Percentiles rank a stretch among this genome's conserved stretches.
These are phyloP conservation scores for Boletus smithii DNA, from an alignment of 1,284 basidiomycete species.

Conservation along the genomic window DNA sequence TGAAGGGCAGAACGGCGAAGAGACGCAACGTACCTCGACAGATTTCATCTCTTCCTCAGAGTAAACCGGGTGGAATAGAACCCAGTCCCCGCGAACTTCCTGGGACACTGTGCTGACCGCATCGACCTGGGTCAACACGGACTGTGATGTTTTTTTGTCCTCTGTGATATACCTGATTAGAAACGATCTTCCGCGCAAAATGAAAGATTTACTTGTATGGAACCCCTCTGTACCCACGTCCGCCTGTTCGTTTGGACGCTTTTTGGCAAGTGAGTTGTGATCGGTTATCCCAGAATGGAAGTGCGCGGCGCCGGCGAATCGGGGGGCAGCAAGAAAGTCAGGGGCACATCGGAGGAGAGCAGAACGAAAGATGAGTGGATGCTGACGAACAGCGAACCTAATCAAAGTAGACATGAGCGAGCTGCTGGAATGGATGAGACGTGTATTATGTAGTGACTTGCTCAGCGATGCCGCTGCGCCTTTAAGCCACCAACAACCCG, in stretches of 20 bases:
- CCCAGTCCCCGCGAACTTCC: conserved; percentile 70
- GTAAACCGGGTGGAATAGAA: conserved; percentile 82
- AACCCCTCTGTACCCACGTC: conserved; percentile 30
- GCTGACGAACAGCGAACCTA: conserved; percentile 12
- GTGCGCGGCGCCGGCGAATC: conserved; percentile 1
- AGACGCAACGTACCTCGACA: conserved; percentile 51
- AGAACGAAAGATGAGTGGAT: conserved; percentile 10
- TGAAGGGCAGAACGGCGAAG: neutral
- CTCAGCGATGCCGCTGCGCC: neutral
- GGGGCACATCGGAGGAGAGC: conserved; percentile 13
- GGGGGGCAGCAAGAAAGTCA: conserved; percentile 2
- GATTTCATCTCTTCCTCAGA: conserved; percentile 73
- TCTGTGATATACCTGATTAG: conserved; percentile 18
- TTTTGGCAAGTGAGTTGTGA: conserved; percentile 26
- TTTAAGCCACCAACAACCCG: conserved; percentile 27
- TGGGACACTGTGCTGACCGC: conserved; percentile 44
- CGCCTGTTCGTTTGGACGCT: conserved; percentile 23
- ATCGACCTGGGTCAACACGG: conserved; percentile 22
- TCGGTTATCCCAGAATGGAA: conserved; percentile 29
- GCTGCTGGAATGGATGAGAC: neutral
- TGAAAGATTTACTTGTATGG: conserved; percentile 24
- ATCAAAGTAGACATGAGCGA: conserved; percentile 29
- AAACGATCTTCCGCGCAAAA: neutral
- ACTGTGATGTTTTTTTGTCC: conserved; percentile 23
- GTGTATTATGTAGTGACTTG: conserved; percentile 2